Base-by-base conservation (phyloP, 2,329 filamentous ascomycete species). In the Ophiostoma himal-ulmi region DNA sequence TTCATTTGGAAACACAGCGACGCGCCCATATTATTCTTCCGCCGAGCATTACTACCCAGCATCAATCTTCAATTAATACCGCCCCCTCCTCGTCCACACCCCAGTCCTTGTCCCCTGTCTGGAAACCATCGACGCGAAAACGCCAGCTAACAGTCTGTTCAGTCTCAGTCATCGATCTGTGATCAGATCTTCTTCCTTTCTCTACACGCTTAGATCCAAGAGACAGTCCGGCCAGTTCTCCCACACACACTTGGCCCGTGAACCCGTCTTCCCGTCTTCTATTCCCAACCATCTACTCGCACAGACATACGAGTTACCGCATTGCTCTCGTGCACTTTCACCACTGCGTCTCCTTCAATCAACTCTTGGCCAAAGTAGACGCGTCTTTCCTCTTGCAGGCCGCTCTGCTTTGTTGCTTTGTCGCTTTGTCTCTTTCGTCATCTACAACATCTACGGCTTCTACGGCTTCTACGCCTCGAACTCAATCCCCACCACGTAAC, bases 401-500 rank as follows among this genome's bases (percentile, higher is more conserved):
- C 14, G 48, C n/a, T 4, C 10, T 57, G 14, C 39, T 66, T 62
- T 34, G 8, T 36, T 14, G 62, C 30, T 68, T 13, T 37, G 36
- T 37, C 10, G 10, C 37, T 39, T 10, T 39, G 10, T 10, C 37
- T 10, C 37, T 39, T 13, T 39, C 37, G 37, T 20, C 44, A n/a
- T 17, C 44, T 48, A n/a, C 44, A 3, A n/a, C 44, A 13, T 44
- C 44, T 20, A 48, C 44, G 44, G 20, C 20, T 3, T 17, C 17
- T n/a, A 48, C 70, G 34, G 64, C 62, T 48, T 54, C n/a, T 30
- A 48, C 62, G n/a, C 68, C 37, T 62, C 67, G 7, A 34, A 30
- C 52, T 26, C 13, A 2, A 2, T 34, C 8, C 30, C 26, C 8
- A 62, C 57, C 57, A 26, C 57, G 57, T 62, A 26, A n/a, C 8